These are phyloP conservation scores for Moricandia arvensis DNA, from an alignment of 345 rosid species.

Conservation along the genomic window DNA sequence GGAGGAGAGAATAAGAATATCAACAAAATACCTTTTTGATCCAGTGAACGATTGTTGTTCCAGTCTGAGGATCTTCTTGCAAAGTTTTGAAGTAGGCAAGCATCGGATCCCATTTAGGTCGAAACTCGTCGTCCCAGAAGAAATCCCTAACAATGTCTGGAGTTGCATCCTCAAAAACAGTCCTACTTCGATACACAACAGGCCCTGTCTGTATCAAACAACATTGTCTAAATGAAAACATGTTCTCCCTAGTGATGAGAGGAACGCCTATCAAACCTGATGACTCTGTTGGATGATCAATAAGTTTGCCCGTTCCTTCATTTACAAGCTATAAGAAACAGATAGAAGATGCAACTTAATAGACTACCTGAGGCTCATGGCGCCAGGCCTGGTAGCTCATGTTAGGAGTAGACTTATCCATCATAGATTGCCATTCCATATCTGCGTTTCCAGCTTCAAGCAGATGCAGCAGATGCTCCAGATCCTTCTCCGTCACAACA, in stretches of 20 bases:
- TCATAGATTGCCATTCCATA: slow-evolving; percentile 83
- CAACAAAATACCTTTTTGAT: slow-evolving; percentile 63
- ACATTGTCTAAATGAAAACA: too few species aligned
- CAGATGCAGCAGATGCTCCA: slow-evolving; percentile 69
- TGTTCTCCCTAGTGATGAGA: too few species aligned
- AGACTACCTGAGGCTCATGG: slow-evolving; percentile 87
- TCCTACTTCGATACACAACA: slow-evolving; percentile 64
- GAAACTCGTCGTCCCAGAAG: slow-evolving; percentile 98
- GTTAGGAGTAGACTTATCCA: slow-evolving; percentile 78
- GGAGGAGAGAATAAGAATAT: not conserved
- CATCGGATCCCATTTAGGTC: slow-evolving; percentile 96
- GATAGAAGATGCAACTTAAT: too few species aligned
- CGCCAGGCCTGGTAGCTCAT: slow-evolving; percentile 91
- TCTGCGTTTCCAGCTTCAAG: slow-evolving; percentile 64
- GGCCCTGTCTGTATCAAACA: slow-evolving; percentile 65
- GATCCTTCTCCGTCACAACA: slow-evolving; percentile 67
- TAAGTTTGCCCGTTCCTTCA: too few species aligned
- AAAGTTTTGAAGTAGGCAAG: slow-evolving; percentile 68
- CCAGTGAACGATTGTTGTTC: slow-evolving; percentile 77
- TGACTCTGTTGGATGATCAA: too few species aligned
- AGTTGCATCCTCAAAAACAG: slow-evolving; percentile 92
- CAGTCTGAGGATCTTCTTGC: slow-evolving; percentile 70
- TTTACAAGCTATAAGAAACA: too few species aligned
- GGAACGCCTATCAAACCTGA: too few species aligned
- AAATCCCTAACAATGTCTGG: slow-evolving; percentile 91